Evolutionary conservation across 2,329 filamentous ascomycete species (phyloP).

Genomic region (Biscogniauxia marginata): DNA sequence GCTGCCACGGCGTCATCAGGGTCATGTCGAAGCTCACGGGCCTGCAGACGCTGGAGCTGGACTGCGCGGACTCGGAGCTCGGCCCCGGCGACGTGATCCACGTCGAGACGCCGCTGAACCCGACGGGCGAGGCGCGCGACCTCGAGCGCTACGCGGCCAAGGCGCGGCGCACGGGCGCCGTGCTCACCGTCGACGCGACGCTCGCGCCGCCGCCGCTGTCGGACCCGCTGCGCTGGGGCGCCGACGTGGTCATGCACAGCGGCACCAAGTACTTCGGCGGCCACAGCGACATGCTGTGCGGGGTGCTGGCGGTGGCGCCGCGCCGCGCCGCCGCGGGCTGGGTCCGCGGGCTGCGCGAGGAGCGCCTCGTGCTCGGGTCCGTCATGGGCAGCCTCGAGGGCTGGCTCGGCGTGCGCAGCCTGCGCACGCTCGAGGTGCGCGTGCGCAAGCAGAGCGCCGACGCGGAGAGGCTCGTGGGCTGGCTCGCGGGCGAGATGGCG

Average conservation of each 20-base stretch:
- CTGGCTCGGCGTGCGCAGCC: slow-evolving; percentile 84
- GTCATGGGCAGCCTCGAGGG: slow-evolving; percentile 89
- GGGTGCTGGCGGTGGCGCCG: slow-evolving; percentile 69
- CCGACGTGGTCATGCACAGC: slow-evolving; percentile 86
- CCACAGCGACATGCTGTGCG: slow-evolving; percentile 90
- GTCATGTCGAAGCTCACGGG: slow-evolving; percentile 75
- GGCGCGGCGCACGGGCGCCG: slow-evolving; percentile 71
- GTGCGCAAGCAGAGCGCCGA: slow-evolving; percentile 74
- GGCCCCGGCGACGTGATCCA: slow-evolving; percentile 80
- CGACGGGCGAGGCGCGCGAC: slow-evolving; percentile 76
- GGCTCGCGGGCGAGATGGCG: slow-evolving; percentile 51
- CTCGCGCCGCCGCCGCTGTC: slow-evolving; percentile 89
- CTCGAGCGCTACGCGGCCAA: slow-evolving; percentile 69
- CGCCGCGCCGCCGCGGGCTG: slow-evolving; percentile 50
- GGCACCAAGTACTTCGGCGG: slow-evolving; percentile 97
- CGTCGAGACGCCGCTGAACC: slow-evolving; percentile 92
- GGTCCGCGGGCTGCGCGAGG: slow-evolving; percentile 59
- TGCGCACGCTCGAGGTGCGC: slow-evolving; percentile 82
- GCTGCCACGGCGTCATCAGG: slow-evolving; percentile 80
- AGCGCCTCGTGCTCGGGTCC: slow-evolving; percentile 74
- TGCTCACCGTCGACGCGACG: slow-evolving; percentile 82
- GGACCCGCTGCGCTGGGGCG: slow-evolving; percentile 79
- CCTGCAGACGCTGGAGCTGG: slow-evolving; percentile 69
- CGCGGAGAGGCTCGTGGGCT: slow-evolving; percentile 67
- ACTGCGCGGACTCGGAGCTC: slow-evolving; percentile 65